Evolutionary conservation across 208 protist genomes (phyloP).

Genomic region (Trichomonas tenax): DNA sequence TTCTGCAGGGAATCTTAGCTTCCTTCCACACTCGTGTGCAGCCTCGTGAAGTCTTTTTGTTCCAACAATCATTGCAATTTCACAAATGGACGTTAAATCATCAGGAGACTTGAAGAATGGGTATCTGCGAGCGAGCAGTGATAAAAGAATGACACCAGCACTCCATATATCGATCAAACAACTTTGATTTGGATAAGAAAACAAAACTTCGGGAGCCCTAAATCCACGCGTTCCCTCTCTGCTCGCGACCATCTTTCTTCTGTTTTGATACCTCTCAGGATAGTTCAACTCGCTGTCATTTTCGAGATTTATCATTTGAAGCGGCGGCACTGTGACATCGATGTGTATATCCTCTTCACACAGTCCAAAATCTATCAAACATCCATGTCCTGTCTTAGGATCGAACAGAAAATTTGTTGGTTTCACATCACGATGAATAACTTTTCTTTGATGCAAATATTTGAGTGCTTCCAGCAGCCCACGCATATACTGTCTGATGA

Average conservation of each 20-base stretch:
- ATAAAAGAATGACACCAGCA: constrained; percentile 27
- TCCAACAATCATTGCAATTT: background rate
- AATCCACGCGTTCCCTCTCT: constrained; percentile 27
- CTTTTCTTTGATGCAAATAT: background rate
- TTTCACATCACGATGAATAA: constrained; percentile 15
- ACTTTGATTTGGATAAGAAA: constrained; percentile 14
- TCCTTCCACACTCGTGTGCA: background rate
- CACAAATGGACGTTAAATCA: constrained; percentile 23
- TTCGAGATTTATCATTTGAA: background rate
- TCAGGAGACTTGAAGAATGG: constrained; percentile 29
- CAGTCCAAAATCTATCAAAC: background rate
- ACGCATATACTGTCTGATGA: background rate
- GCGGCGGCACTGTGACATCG: too few relatives aligned
- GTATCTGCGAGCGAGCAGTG: constrained; percentile 16
- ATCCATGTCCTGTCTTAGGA: background rate
- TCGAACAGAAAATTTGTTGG: background rate
- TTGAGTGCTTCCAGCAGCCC: background rate
- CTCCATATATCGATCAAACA: constrained; percentile 27
- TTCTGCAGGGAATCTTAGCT: background rate
- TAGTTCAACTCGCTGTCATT: background rate
- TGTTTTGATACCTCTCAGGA: background rate
- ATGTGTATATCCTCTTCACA: background rate
- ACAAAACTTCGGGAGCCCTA: constrained; percentile 25
- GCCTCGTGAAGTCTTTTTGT: background rate
- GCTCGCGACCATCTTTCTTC: background rate